Conservation (phyloP, 2,329 filamentous ascomycete species). For the Huntiella omanensis region DNA sequence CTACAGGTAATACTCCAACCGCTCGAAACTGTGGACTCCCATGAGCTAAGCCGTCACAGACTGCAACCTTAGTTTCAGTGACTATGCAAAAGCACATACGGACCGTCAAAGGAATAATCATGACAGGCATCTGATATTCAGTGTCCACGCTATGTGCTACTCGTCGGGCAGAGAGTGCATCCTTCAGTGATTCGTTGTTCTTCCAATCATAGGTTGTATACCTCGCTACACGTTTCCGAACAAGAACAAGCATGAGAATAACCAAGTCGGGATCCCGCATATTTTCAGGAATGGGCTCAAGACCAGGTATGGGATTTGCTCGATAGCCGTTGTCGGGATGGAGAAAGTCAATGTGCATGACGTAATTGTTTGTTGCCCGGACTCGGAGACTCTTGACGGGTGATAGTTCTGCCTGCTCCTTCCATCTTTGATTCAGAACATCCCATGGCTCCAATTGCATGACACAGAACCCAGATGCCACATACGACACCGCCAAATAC, state of each 20-base stretch:
- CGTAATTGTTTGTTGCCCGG: constrained; percentile 44
- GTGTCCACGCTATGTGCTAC: neutral
- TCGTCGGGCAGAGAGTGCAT: constrained; percentile 26
- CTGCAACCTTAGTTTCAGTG: constrained; percentile 37
- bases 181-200: constrained; percentile 27
- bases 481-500: constrained; percentile 50
- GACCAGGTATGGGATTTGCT: too few species aligned
- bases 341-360: constrained; percentile 75
- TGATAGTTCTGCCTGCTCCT: constrained; percentile 25
- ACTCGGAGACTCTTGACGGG: constrained; percentile 35
- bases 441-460: constrained; percentile 33
- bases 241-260: constrained; percentile 52
- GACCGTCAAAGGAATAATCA: constrained; percentile 54
- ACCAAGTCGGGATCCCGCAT: constrained; percentile 41
- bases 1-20: constrained; percentile 23
- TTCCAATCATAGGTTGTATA: constrained; percentile 45
- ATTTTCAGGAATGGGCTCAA: neutral
- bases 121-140: constrained; percentile 37
- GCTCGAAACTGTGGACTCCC: constrained; percentile 29
- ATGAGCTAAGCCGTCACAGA: constrained; percentile 35
- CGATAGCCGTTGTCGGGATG: constrained; percentile 31
- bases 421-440: constrained; percentile 26
- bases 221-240: constrained; percentile 28
- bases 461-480: constrained; percentile 51
- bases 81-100: constrained; percentile 53